Conservation (phyloP, 2,329 filamentous ascomycete genomes). For the Xylaria sp. region DNA sequence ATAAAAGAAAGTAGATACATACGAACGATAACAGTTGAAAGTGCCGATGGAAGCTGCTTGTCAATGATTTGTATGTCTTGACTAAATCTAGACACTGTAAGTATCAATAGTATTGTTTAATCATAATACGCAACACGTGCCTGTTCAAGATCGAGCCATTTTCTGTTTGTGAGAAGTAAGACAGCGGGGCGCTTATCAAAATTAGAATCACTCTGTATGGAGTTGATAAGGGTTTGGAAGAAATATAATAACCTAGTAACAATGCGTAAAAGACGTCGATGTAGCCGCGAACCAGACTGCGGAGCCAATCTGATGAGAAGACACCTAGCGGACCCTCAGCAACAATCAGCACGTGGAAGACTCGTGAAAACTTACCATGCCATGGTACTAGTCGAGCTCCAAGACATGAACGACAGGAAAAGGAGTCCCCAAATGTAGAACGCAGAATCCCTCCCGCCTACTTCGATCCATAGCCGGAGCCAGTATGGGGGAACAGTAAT, state of each 20-base stretch:
- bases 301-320: slow-evolving; percentile 52
- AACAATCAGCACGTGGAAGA: background rate
- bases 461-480: slow-evolving; percentile 55
- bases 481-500: slow-evolving; percentile 54
- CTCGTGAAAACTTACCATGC: slow-evolving; percentile 50
- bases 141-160: slow-evolving; percentile 56
- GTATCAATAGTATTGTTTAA: background rate
- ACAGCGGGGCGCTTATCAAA: slow-evolving; percentile 53
- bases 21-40: slow-evolving; percentile 53
- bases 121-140: slow-evolving; percentile 37
- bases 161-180: slow-evolving; percentile 55
- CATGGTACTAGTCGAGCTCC: slow-evolving; percentile 50
- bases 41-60: slow-evolving; percentile 54
- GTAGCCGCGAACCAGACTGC: slow-evolving; percentile 51
- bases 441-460: slow-evolving; percentile 32
- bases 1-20: slow-evolving; percentile 48
- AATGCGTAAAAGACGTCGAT: slow-evolving; percentile 50
- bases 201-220: background rate
- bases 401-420: slow-evolving; percentile 51
- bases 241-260: slow-evolving; percentile 40
- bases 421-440: slow-evolving; percentile 55
- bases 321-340: slow-evolving; percentile 47
- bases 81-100: slow-evolving; percentile 51
- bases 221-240: background rate
- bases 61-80: slow-evolving; percentile 59